Evolutionary conservation across 2,329 filamentous ascomycete genomes (phyloP), one percentile per base, ranked within the genome.

Genomic region (Ilyonectria robusta): DNA sequence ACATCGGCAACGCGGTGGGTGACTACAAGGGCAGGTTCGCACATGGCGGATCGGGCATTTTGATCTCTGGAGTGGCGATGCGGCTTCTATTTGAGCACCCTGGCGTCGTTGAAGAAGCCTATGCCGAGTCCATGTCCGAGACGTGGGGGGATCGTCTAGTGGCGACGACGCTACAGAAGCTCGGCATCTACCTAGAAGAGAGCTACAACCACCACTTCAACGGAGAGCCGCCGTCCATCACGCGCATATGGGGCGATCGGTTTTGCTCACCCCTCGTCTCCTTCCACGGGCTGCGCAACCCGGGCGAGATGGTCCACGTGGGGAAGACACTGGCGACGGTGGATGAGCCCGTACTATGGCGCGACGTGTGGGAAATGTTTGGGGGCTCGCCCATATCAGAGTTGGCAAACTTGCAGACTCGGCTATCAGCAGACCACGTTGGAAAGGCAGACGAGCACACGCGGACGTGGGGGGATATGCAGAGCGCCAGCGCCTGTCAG

Each of bases 1-100:
- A 88, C 72, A 74, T 89, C 23, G 87, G 87, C 42, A 89, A 89
- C 65, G 85, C 86, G 2, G 85, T 89, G 15, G 87, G 87, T 54
- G 86, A 88, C 73, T 89, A 84, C 78, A 84, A 83, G 65, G 83
- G 80, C 2, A 82, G 87, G 40, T 89, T 89, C 67, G 87, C 86
- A 2, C 87, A 89, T 67, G 87, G 87, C 42, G 87, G 87, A 4
- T 89, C 87, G 19, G 85, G 82, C 31, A 81, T 88, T 33, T 74
- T 89, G 23, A 78, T 89, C 11, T 89, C 87, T 0, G 83, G 81
- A 51, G 84, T 81, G 40, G 83, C 86, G 44, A 81, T 89, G 75
- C 79, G 77, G n/a, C 78, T 75, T 31, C 79, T 89, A 4, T 84
- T 87, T 66, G 75, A 78, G 26, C 78, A 82, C 59, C 80, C 81